A percentile compares a stretch with the other conserved stretches of the same genome.
phyloP scores from a whole-genome alignment of 306 rosid genomes.

The Prunus campanulata region DNA sequence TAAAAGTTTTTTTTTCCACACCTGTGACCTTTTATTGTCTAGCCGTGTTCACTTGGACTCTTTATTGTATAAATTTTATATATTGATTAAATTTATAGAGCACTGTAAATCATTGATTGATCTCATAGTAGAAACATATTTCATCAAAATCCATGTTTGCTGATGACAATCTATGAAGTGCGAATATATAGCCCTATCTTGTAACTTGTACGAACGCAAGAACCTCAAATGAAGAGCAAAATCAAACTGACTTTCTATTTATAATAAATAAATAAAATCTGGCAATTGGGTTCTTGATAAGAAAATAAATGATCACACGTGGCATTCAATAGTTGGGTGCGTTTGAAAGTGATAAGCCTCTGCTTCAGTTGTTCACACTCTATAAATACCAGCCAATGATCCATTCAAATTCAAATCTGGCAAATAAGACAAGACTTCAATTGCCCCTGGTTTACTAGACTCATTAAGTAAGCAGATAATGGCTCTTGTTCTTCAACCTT shows the following conservation, averaged over 20 bases:
- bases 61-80: no score
- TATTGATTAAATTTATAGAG: no score
- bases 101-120: no score
- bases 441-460: neutral
- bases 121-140: no score
- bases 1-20: no score
- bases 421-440: neutral
- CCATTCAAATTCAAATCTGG: neutral
- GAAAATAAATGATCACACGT: slow-evolving; percentile 1
- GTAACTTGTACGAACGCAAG: neutral
- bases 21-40: no score
- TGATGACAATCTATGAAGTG: no score
- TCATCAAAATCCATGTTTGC: no score
- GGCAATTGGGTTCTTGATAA: neutral
- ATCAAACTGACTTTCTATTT: neutral
- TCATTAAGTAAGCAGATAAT: neutral
- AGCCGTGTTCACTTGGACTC: no score
- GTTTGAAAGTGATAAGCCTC: neutral
- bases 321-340: slow-evolving; percentile 1
- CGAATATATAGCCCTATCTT: neutral
- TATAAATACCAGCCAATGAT: slow-evolving; percentile 24
- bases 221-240: neutral
- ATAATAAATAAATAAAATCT: neutral
- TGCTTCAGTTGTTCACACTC: slow-evolving; percentile 6
- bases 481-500: slow-evolving; percentile 8